Evolutionary conservation across 306 rosid genomes (phyloP), one percentile per base, ranked within the genome.

Genomic region (Trifolium subterraneum): DNA sequence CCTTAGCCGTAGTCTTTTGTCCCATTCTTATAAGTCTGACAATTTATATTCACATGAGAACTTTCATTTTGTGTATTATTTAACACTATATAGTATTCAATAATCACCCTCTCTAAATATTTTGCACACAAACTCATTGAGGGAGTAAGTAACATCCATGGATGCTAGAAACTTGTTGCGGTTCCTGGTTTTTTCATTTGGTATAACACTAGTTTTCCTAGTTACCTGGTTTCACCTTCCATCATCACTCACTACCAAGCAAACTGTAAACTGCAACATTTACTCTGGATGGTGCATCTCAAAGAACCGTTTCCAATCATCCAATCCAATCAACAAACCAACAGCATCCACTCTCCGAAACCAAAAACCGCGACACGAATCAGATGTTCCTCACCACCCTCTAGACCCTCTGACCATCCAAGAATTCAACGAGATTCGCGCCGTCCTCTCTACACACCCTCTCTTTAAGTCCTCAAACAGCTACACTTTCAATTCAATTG

Each of bases 361-460:
- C 6, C n/a, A 64, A 29, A 2, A 68, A 68, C 84, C 12, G 6
- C 10, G 56, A 48, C 92, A 85, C 12, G 63, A 41, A 10, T 42
- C 72, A 2, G 92, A 88, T 65, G 66, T 59, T 13, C 96, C 97
- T 25, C 90, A 39, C 78, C 98, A 93, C 87, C 97, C 97, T 39
- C 86, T 93, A 1, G 98, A 93, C 80, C 98, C 96, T 20, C 68
- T 93, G 47, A 93, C 97, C 14, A 23, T 89, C 33, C 60, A 42
- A n/a, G 98, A 93, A 64, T 60, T 91, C 78, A 88, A 83, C 69
- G 48, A 22, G 51, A 85, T 86, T 13, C 79, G 77, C 1, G 56
- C 87, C 67, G 75, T 89, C 75, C 87, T 91, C 66, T 74, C 86
- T 29, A 16, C 84, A 33, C 85, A 89, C 68, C 74, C 83, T 33